Base-by-base conservation (phyloP, 2,329 filamentous ascomycete species). In the Alternaria tenuissima region DNA sequence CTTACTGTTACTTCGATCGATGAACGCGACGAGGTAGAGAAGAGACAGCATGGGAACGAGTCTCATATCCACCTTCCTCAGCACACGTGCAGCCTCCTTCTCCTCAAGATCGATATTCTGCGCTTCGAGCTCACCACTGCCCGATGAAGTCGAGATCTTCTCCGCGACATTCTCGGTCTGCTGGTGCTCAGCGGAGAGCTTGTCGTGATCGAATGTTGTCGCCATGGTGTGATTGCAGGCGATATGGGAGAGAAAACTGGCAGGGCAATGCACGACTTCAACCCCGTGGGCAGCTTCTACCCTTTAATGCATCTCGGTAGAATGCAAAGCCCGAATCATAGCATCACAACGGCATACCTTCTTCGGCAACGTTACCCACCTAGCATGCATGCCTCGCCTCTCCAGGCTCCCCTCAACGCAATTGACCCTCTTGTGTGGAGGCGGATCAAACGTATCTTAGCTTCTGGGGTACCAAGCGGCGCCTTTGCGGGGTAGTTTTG, bases 1-100 rank as follows among this genome's bases (percentile, higher is more conserved):
- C 57, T 22, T 59, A 72, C 70, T 74, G 55, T 78, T 78, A 16
- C 69, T 72, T 14, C 75, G 65, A 52, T 78, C 74, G 36, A 77
- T 71, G 47, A 76, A 76, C 3, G 74, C 68, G 22, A 77, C 68
- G 2, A 78, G 73, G 47, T 79, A 78, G n/a, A 79, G 63, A 43
- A 77, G 52, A 5, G 71, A 43, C 22, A 77, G 64, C 28, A 76
- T 58, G 1, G 73, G 72, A 9, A 78, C 70, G 7, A 76, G 67
- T 9, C 72, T 63, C 36, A 65, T 67, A 47, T 79, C 77, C 1
- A 79, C 72, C 47, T 78, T 78, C 34, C 69, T 57, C 36, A 80
- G 59, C 16, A 81, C 74, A 6, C 70, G 60, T 8, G 62, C 66
- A 3, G 69, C 70, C 46, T 77, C 74, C 18, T 61, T 64, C 28